Evolutionary conservation across 352 stramenopile species (phyloP), one percentile per base, ranked within the genome.

Genomic region (Pythium dissimile): DNA sequence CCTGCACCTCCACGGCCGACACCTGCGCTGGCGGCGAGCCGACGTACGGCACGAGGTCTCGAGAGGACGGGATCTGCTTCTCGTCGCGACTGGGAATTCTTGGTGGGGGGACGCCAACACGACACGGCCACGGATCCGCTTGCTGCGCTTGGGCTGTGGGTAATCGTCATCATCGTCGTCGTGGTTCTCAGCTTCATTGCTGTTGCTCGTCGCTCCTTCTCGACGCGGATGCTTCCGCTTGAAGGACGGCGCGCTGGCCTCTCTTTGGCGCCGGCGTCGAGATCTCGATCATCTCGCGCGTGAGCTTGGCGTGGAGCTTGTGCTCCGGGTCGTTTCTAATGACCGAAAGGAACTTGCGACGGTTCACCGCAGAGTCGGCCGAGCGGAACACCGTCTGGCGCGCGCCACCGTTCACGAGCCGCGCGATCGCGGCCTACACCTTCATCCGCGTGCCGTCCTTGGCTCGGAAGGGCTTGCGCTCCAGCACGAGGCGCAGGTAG

Each of bases 401-500:
- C 11, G 28, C 31, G 20, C 28, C 28, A 0, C 42, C 31, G 30
- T 54, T 54, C 11, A 42, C 20, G 1, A 13, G 12, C 10, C 28
- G 16, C 24, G 46, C 46, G 15, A 54, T 42, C 30, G 41, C 28
- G 7, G n/a, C 23, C 46, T 30, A 54, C 3, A 54, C 21, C 11
- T 10, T 0, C 1, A 27, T 27, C 46, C 26, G 26, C 20, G 35
- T 41, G 28, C 46, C 46, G 13, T 8, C 8, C 31, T 16, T 15
- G 9, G 46, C 46, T 4, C 20, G 13, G 3, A 5, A 4, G 6
- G 46, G 46, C 46, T 54, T 27, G n/a, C 28, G 31, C 46, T 54
- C 46, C 18, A 54, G 46, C 32, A 54, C 46, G 32, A 42, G 46
- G 28, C 18, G 46, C 32, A 54, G 46, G 27, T 42, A 54, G 12